Evolutionary conservation across 164 flowering plant genomes (phyloP), one percentile per base, ranked within the genome.

Genomic region (Vitis riparia): DNA sequence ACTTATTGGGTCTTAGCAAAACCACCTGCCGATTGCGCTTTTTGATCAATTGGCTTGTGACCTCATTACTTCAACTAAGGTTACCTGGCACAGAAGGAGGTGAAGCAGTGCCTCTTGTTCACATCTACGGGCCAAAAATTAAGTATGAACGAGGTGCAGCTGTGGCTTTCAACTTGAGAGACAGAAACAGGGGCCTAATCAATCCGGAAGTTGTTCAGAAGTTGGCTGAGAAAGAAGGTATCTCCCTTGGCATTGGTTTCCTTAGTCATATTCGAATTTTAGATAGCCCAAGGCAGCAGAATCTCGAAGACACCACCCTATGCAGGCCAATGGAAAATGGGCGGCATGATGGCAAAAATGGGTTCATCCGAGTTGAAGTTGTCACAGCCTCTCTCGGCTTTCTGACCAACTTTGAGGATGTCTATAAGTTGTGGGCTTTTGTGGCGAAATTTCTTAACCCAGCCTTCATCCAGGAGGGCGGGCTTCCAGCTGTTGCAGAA

Each of bases 311-410:
- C 55, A 82, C 84, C 7, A 74, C 85, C 4, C 71, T 88, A 55
- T 85, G 81, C 70, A 82, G 76, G 68, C 92, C 88, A 9, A 79
- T 81, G 82, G 86, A 73, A 30, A 86, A 86, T 77, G 91, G 91
- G 1, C 71, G 71, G n/a, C 76, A 74, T 51, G 78, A 77, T 63
- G 80, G 83, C 17, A 87, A 87, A 68, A 83, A 77, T 66, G 84
- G 86, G 29, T 87, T 80, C 62, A 48, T 86, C 15, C 72, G 94
- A 55, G 83, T 91, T 16, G 94, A 90, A 66, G 98, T 90, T 67
- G 94, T 93, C 63, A 93, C 98, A 9, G 97, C 97, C 27, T 89
- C 98, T 17, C 89, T 93, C n/a, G 81, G 97, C 57, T 93, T 93
- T 68, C 76, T 93, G 63, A 82, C 94, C 0, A 88, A 89, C 74